Base-by-base conservation (phyloP, 768 basidiomycete genomes). In the Mycena maculata region DNA sequence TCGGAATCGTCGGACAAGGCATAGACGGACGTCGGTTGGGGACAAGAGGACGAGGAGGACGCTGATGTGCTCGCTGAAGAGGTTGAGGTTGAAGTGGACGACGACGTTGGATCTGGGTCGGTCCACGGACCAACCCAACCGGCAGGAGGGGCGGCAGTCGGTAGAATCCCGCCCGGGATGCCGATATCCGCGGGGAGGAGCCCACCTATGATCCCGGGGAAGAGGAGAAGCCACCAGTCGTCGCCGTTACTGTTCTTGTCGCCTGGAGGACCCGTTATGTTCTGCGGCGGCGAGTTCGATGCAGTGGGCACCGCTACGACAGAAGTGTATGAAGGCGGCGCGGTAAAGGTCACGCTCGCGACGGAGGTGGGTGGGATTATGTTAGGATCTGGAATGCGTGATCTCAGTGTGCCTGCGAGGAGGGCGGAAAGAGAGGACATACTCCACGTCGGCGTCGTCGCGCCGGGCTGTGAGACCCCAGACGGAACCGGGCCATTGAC, bases 381-480 rank as follows among this genome's bases (percentile, higher is more conserved):
- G 16, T 57, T 44, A 13, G 48, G 36, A 23, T 33, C 64, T 57
- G 20, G 31, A 68, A 22, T 25, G 20, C 15, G 30, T 9, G 22
- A 49, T 55, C 16, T 30, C 13, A 27, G 60, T 57, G 15, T 49
- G 23, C 9, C 2, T 12, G 30, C 18, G 6, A 27, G 31, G 45
- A 4, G 10, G 20, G 18, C 22, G 25, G 23, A n/a, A 33, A 25
- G 36, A 23, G 2, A 2, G n/a, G 12, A 28, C 27, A 33, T 53
- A 65, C 63, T 57, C 63, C 63, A 58, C 12, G 63, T 59, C 20
- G 63, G 63, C 20, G 56, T 41, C 1, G 44, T 28, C 8, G 55
- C 63, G 16, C 56, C 56, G n/a, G 49, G 47, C 44, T 31, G 25
- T 2, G 56, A 58, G 11, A 56, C n/a, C 2, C 31, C 55, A 0